Evolutionary conservation across 306 rosid species (phyloP), one percentile per base, ranked within the genome.

Genomic region (Abrus precatorius): DNA sequence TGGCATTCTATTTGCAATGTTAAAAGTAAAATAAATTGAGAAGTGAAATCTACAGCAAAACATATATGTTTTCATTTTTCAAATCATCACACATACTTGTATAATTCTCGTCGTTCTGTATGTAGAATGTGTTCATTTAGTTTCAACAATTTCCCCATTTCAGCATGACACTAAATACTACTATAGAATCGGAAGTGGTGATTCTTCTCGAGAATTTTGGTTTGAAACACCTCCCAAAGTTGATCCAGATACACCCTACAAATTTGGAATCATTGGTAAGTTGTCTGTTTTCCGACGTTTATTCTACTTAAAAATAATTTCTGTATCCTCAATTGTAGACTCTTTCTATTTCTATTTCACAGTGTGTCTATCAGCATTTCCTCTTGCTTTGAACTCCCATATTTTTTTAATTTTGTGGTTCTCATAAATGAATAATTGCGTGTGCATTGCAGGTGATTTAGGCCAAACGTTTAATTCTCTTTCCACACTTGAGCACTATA

Each of bases 381-480:
- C 8, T 45, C 64, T 80, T 72, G 57, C 54, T 60, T 27, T 78
- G 33, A 45, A 27, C 80, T n/a, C 76, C 36, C 78, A 14, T 56
- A 20, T 28, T 9, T 47, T 80, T 69, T 47, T 14, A 72, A 48
- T 20, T 33, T 38, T 52, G 9, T 74, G 28, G 64, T 75, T 62
- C 62, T 79, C 77, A 54, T 13, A 63, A 44, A 74, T 71, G 75
- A 81, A 73, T 78, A 32, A n/a, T 59, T 49, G 59, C 70, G 30
- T 75, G 34, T 34, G 62, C 78, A 67, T 83, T 84, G 81, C 82
- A 95, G 99, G 99, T 81, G 99, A 96, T 89, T 66, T 96, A 96
- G 99, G 99, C 53, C 99, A 93, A 87, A 96, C 99, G 9, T 92
- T 83, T 77, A 96, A 96, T 86, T 96, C 99, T 65, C 91, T 92